These are phyloP conservation scores for Paracoccidioides brasiliensis DNA, from an alignment of 2,329 filamentous ascomycete genomes.

Conservation along the genomic window DNA sequence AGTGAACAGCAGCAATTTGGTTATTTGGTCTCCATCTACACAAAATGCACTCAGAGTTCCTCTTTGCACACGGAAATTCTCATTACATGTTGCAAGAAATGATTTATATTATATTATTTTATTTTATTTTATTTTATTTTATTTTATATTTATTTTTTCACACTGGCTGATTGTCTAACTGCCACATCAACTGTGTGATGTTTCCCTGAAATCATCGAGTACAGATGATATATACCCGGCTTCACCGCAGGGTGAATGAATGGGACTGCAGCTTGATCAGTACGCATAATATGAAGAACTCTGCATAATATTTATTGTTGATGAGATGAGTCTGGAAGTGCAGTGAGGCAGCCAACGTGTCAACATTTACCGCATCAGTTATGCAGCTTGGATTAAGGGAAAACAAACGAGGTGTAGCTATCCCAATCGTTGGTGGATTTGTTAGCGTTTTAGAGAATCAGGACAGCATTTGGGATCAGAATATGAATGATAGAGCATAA, in stretches of 20 bases:
- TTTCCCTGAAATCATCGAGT: conserved; percentile 11
- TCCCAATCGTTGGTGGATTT: too few species aligned
- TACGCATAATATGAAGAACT: conserved; percentile 4
- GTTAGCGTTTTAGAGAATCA: too few species aligned
- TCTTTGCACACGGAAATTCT: not conserved
- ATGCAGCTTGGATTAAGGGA: conserved; percentile 4
- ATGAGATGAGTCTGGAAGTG: conserved; percentile 12
- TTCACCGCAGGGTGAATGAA: conserved; percentile 12
- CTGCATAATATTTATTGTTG: conserved; percentile 8
- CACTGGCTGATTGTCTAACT: conserved; percentile 6
- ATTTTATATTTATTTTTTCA: not conserved
- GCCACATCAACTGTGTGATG: conserved; percentile 5
- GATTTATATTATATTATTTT: too few species aligned
- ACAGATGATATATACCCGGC: conserved; percentile 10
- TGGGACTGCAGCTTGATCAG: conserved; percentile 16
- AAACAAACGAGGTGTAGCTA: too few species aligned
- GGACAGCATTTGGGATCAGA: too few species aligned
- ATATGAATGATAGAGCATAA: too few species aligned
- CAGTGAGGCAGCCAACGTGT: conserved; percentile 14
- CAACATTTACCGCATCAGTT: conserved; percentile 10
- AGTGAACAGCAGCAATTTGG: too few species aligned
- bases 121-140: not conserved
- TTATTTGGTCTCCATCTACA: not conserved
- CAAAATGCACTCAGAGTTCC: not conserved
- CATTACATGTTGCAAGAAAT: not conserved